Base-by-base conservation (phyloP, 441 rosid species). In the Brassica hybrid region DNA sequence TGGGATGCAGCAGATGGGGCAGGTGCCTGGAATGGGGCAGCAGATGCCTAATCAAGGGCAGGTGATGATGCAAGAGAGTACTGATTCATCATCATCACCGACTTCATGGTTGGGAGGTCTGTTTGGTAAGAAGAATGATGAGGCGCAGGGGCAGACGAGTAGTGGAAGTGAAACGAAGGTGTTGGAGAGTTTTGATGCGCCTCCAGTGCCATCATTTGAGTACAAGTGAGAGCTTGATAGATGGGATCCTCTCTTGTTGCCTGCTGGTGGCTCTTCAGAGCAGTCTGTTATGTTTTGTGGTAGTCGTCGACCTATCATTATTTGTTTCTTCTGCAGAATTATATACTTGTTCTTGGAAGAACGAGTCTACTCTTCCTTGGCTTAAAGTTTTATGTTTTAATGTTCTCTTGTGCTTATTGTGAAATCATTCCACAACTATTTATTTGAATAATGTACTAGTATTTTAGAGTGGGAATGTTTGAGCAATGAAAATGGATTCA, bases 21-120 rank as follows among this genome's bases (percentile, higher is more conserved):
- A 27, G 32, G 32, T 3, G 32, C 32, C 32, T 27, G 32, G n/a
- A 52, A 77, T 45, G 76, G 62, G 72, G 23, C 23, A 21, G 66
- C 86, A 86, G 66, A 45, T 79, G 77, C 86, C 80, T 4, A 83
- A 72, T 62, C 93, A 84, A 67, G 79, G 78, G 18, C 81, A 80
- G 3, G 60, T 75, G 6, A 57, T 23, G 65, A 59, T 77, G 43
- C 19, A 69, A 2, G 84, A 85, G 65, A 79, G 7, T 16, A 19
- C 79, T 7, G 32, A 27, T 27, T 27, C 32, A 27, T 18, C 79
- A 4, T 57, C 89, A 3, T 71, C 84, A 0, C 10, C 79, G 3
- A 50, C 83, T 4, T 61, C 89, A 2, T 89, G 89, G 90, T 60
- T 90, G 2, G 94, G 88, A 52, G 88, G 90, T 17, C 65, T 76